A percentile compares a stretch with the other conserved stretches of the same genome.
Conservation (phyloP, 1,139 yeast species). For the Blastobotrys proliferans region DNA sequence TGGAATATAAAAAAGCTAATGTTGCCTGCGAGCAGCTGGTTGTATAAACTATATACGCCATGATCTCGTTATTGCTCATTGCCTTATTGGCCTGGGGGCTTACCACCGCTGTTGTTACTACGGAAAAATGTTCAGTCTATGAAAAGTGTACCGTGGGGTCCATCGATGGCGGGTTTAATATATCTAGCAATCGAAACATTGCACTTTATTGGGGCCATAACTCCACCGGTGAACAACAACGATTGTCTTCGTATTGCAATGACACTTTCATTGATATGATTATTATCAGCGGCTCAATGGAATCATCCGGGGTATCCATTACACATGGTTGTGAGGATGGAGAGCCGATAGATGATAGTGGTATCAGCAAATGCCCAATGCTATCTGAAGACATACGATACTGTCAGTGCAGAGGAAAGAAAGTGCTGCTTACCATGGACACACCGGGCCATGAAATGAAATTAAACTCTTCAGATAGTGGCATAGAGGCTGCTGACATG, state of each 20-base stretch:
- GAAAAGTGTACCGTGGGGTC: too few species aligned
- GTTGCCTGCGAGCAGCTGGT: too few species aligned
- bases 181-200: slow-evolving; percentile 47
- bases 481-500: slow-evolving; percentile 62
- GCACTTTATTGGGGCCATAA: slow-evolving; percentile 94
- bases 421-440: slow-evolving; percentile 69
- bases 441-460: too few species aligned
- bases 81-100: too few species aligned
- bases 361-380: slow-evolving; percentile 34
- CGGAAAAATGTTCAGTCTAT: too few species aligned
- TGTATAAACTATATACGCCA: too few species aligned
- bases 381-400: slow-evolving; percentile 57
- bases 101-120: too few species aligned
- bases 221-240: slow-evolving; percentile 65
- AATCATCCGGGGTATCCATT: slow-evolving; percentile 53
- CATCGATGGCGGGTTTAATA: slow-evolving; percentile 20
- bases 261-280: slow-evolving; percentile 57
- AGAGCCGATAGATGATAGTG: slow-evolving; percentile 28
- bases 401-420: slow-evolving; percentile 70
- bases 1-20: too few species aligned
- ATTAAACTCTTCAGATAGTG: slow-evolving; percentile 88
- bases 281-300: slow-evolving; percentile 43
- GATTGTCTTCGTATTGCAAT: slow-evolving; percentile 65
- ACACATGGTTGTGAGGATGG: slow-evolving; percentile 49
- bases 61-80: too few species aligned